Evolutionary conservation across 768 basidiomycete species (phyloP).

Genomic region (Suillus luteus): DNA sequence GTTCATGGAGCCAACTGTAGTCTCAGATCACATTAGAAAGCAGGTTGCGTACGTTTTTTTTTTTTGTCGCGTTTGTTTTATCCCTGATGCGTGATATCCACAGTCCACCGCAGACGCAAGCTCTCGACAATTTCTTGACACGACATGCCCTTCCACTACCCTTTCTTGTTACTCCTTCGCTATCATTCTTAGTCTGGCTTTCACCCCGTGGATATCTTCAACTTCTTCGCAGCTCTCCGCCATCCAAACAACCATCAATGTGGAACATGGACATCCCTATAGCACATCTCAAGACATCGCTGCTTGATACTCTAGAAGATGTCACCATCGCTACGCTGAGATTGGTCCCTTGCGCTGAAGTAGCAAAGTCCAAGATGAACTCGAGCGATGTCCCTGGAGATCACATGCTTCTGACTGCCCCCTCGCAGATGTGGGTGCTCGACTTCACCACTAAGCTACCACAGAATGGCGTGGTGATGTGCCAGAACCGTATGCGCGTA

Average conservation of each 20-base stretch:
- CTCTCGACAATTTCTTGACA: conserved; percentile 70
- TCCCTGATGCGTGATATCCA: neutral
- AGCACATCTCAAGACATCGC: conserved; percentile 45
- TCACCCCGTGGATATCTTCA: conserved; percentile 72
- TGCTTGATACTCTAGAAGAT: conserved; percentile 47
- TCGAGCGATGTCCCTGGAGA: conserved; percentile 25
- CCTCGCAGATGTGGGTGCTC: conserved; percentile 58
- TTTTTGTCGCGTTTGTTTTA: neutral
- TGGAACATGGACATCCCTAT: conserved; percentile 55
- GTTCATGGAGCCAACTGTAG: conserved; percentile 55
- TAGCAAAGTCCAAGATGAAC: conserved; percentile 11
- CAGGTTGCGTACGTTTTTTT: conserved; percentile 17
- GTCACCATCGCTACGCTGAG: conserved; percentile 57
- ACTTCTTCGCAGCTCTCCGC: conserved; percentile 45
- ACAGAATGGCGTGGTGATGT: conserved; percentile 63
- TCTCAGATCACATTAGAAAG: conserved; percentile 23
- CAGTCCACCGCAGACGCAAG: conserved; percentile 40
- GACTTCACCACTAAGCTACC: conserved; percentile 66
- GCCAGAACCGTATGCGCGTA: conserved; percentile 71
- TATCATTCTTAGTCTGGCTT: conserved; percentile 72
- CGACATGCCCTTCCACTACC: conserved; percentile 65
- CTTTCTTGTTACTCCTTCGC: conserved; percentile 64
- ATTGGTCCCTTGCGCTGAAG: conserved; percentile 35
- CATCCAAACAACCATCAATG: conserved; percentile 16
- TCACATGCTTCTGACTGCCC: conserved; percentile 24